These are phyloP conservation scores for Aspergillus costaricaensis DNA, from an alignment of 2,329 filamentous ascomycete genomes.

Conservation along the genomic window DNA sequence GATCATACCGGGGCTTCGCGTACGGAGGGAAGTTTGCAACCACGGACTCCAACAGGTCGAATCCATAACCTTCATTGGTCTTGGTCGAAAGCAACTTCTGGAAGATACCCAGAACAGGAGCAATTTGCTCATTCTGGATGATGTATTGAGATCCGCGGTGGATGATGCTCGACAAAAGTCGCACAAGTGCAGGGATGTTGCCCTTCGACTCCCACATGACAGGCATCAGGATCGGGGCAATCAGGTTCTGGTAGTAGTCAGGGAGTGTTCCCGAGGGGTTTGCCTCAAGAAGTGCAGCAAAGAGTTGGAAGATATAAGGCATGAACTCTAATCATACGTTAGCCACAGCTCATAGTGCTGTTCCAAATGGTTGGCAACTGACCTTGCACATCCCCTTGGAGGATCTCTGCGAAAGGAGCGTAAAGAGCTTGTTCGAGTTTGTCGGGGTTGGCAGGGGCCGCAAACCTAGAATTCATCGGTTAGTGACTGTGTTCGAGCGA, in stretches of 20 bases:
- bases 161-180: slow-evolving; percentile 81
- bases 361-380: slow-evolving; percentile 27
- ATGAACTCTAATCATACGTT: slow-evolving; percentile 70
- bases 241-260: slow-evolving; percentile 75
- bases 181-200: slow-evolving; percentile 87
- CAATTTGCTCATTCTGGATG: slow-evolving; percentile 75
- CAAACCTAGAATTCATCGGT: slow-evolving; percentile 52
- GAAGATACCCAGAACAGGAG: slow-evolving; percentile 91
- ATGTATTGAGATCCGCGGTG: slow-evolving; percentile 74
- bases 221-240: slow-evolving; percentile 77
- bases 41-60: slow-evolving; percentile 85
- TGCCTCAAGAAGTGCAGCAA: slow-evolving; percentile 84
- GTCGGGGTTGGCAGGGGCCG: slow-evolving; percentile 66
- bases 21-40: slow-evolving; percentile 72
- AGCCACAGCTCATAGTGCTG: slow-evolving; percentile 24
- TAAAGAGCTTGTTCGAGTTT: slow-evolving; percentile 81
- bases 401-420: slow-evolving; percentile 75
- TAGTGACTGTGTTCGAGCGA: not conserved
- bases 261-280: slow-evolving; percentile 79
- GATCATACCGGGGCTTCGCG: slow-evolving; percentile 38
- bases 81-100: slow-evolving; percentile 82
- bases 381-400: slow-evolving; percentile 81
- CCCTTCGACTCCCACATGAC: slow-evolving; percentile 87
- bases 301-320: slow-evolving; percentile 94
- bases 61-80: slow-evolving; percentile 80